phyloP scores from a whole-genome alignment of 2,329 filamentous ascomycete species.

The Colletotrichum sp. region DNA sequence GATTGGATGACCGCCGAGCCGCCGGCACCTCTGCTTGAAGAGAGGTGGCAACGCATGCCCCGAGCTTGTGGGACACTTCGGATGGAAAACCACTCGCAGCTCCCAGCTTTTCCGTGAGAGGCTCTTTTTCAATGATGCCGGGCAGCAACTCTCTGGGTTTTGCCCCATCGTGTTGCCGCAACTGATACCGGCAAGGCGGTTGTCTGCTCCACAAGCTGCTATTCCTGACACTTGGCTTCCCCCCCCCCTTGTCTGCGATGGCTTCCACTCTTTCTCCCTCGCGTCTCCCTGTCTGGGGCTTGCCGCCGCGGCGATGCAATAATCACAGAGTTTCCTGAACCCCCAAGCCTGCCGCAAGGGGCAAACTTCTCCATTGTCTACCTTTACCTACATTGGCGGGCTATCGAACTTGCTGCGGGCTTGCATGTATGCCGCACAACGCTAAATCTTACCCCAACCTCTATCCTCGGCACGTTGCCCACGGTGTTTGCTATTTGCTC shows the following conservation, averaged over 20 bases:
- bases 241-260: neutral
- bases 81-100: neutral
- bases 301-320: neutral
- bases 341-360: neutral
- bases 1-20: neutral
- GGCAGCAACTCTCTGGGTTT: neutral
- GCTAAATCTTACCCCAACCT: neutral
- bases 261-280: neutral
- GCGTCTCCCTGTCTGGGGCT: neutral
- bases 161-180: neutral
- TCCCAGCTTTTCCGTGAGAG: neutral
- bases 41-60: neutral
- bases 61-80: neutral
- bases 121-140: neutral
- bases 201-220: neutral
- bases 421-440: neutral
- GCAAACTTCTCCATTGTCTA: neutral
- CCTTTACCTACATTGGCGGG: neutral
- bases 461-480: constrained; percentile 1
- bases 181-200: neutral
- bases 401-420: neutral
- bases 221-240: neutral
- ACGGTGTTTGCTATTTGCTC: neutral
- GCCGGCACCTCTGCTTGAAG: neutral
- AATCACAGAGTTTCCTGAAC: neutral